A percentile compares a stretch with the other conserved stretches of the same genome.
Evolutionary conservation across 345 rosid species (phyloP).

Genomic region (Erodium maritimum): DNA sequence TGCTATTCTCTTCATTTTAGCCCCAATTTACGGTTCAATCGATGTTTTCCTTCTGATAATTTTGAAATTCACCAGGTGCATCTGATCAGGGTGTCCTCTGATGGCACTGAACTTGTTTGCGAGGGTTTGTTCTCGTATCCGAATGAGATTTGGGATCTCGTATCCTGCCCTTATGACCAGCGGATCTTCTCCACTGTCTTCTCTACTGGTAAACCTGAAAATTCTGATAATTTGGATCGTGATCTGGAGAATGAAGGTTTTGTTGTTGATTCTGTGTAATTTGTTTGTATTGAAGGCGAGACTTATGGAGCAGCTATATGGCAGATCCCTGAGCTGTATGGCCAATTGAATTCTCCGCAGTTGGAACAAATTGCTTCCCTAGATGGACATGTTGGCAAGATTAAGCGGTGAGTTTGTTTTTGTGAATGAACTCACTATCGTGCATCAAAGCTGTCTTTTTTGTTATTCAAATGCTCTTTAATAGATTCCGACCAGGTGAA

Average conservation of each 20-base stretch:
- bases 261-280: neutral
- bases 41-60: neutral
- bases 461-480: too few species aligned
- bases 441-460: too few species aligned
- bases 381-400: constrained; percentile 68
- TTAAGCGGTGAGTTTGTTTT: constrained; percentile 56
- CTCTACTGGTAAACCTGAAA: constrained; percentile 43
- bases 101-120: constrained; percentile 74
- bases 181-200: constrained; percentile 82
- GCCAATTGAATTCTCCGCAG: constrained; percentile 75
- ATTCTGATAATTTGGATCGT: constrained; percentile 2
- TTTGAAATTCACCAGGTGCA: constrained; percentile 48
- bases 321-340: constrained; percentile 95
- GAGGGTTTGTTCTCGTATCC: constrained; percentile 93
- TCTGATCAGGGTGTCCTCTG: constrained; percentile 77
- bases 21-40: neutral
- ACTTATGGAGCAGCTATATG: constrained; percentile 84
- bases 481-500: too few species aligned
- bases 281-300: constrained; percentile 38
- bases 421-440: neutral
- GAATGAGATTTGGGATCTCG: constrained; percentile 87
- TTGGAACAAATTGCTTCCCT: constrained; percentile 71
- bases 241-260: neutral
- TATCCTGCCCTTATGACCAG: constrained; percentile 85
- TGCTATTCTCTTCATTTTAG: neutral